Conservation (phyloP, 2,329 filamentous ascomycete species). For the Colletotrichum chrysophilum region DNA sequence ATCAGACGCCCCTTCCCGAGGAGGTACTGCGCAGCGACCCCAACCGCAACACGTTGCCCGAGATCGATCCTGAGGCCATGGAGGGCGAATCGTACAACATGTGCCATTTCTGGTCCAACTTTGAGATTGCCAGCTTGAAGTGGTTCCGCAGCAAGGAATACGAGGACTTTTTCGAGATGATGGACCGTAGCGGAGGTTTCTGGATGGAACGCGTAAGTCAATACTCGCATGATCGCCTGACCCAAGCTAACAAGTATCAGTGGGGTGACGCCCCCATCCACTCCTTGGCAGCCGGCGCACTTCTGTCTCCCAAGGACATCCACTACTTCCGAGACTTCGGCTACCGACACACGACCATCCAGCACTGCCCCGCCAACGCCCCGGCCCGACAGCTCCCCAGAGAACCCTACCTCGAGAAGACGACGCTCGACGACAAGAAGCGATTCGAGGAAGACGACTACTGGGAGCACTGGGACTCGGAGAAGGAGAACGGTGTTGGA, state of each 20-base stretch:
- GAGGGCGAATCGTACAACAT: slow-evolving; percentile 99
- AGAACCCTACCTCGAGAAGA: slow-evolving; percentile 81
- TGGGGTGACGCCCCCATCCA: slow-evolving; percentile 99
- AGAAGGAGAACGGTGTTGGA: slow-evolving; percentile 94
- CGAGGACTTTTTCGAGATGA: slow-evolving; percentile 98
- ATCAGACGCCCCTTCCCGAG: slow-evolving; percentile 75
- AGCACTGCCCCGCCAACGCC: slow-evolving; percentile 96
- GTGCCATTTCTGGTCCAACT: slow-evolving; percentile 99
- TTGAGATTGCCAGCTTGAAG: slow-evolving; percentile 92
- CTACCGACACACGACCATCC: slow-evolving; percentile 97
- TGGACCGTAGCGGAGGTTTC: slow-evolving; percentile 97
- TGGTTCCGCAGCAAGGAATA: slow-evolving; percentile 99
- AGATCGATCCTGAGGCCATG: slow-evolving; percentile 92
- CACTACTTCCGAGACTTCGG: slow-evolving; percentile 99
- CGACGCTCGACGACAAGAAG: slow-evolving; percentile 81
- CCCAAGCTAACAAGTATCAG: slow-evolving; percentile 55
- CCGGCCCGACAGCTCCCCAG: slow-evolving; percentile 84
- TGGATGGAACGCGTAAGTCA: slow-evolving; percentile 94
- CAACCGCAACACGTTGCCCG: slow-evolving; percentile 70
- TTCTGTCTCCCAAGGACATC: slow-evolving; percentile 82
- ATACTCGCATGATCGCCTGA: neutral
- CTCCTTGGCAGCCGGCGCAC: slow-evolving; percentile 90
- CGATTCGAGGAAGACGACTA: slow-evolving; percentile 93
- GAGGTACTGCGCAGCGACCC: slow-evolving; percentile 82
- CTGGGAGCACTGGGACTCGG: slow-evolving; percentile 86